A percentile compares a stretch with the other conserved stretches of the same genome.
These are phyloP conservation scores for Solanum etuberosum DNA, from an alignment of 257 asterid genomes.

Conservation along the genomic window DNA sequence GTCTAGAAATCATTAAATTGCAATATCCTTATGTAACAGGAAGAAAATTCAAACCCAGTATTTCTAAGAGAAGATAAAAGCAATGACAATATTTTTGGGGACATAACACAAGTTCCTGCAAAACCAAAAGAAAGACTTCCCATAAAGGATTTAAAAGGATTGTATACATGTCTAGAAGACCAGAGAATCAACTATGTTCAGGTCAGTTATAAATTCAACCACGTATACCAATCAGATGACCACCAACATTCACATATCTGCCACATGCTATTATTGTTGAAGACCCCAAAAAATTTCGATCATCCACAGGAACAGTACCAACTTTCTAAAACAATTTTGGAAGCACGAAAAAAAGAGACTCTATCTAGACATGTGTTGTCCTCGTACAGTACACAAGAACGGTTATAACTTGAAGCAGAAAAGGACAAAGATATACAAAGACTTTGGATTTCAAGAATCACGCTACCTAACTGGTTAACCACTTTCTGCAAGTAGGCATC, in stretches of 20 bases:
- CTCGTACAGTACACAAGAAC: neutral
- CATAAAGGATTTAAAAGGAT: neutral
- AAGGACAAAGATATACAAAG: neutral
- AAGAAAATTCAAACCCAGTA: neutral
- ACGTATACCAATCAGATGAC: neutral
- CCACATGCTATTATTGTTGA: neutral
- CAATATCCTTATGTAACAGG: neutral
- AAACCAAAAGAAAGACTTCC: neutral
- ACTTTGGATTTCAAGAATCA: neutral
- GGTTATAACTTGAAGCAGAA: neutral
- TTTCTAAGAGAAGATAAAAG: neutral
- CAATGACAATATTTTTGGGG: neutral
- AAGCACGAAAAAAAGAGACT: neutral
- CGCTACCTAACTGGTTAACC: constrained; percentile 61
- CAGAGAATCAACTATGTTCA: neutral
- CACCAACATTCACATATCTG: neutral
- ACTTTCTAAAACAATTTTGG: neutral
- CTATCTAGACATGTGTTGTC: neutral
- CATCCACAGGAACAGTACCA: neutral
- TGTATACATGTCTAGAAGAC: neutral
- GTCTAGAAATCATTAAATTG: neutral
- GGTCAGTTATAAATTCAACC: neutral
- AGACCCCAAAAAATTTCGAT: neutral
- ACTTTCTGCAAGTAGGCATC: constrained; percentile 75
- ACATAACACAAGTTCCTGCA: neutral